Base-by-base conservation (phyloP, 176 grass and related monocot genomes). In the Eremochloa ophiuroides region DNA sequence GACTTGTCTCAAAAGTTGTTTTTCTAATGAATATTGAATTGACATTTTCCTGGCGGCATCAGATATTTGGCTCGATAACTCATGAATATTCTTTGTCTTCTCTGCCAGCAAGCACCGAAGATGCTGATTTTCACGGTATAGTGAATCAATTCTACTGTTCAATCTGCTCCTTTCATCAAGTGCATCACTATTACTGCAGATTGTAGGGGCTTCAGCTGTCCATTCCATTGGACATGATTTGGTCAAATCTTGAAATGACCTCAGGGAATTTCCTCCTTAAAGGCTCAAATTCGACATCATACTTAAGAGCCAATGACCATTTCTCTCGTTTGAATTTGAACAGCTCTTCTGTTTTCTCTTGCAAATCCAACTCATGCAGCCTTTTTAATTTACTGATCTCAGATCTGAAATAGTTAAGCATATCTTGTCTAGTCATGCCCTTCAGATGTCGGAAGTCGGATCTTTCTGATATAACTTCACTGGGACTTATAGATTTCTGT, bases 311-410 rank as follows among this genome's bases (percentile, higher is more conserved):
- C 46, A 87, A 55, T 59, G 91, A 99, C 64, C 84, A 87, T 85
- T 95, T 99, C 64, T 99, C 88, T 67, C 96, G 78, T 85, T 99
- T 99, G 76, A 88, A 85, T 85, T 75, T 95, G 86, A 99, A 99
- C 39, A 99, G 75, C 71, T 99, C 96, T 89, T 99, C 96, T 1
- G 96, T 99, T 81, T 88, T 99, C 74, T 99, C 92, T 79, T 95
- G 93, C 89, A 99, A 85, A 69, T 72, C 80, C 65, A 87, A 76
- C 66, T 99, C 96, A 82, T 99, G 92, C 20, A 91, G 66, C 84
- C 93, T 91, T 66, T 80, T 99, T 88, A 99, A 88, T 85, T 99
- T 95, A 79, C 87, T 86, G 68, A 99, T 95, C 84, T 99, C 96
- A 66, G 73, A 84, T 87, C 85, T 99, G 69, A 94, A 99, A 70